phyloP scores from a whole-genome alignment of 805 yeast genomes.

The Kregervanrija fluxuum region DNA sequence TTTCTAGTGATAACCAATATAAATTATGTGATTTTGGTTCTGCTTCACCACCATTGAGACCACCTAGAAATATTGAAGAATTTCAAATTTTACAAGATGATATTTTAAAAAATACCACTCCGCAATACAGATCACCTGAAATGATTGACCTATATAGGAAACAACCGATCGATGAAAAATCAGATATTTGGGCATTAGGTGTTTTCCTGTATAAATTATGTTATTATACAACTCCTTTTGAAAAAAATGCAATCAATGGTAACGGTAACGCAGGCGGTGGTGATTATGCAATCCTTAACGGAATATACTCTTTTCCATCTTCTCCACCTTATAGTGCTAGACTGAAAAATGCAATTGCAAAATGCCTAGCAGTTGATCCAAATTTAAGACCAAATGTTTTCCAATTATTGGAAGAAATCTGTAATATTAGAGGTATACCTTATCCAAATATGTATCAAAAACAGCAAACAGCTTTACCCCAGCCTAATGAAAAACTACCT shows the following conservation, averaged over 20 bases:
- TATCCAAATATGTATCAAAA: constrained; percentile 17
- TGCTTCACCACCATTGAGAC: constrained; percentile 58
- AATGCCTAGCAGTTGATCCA: constrained; percentile 59
- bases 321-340: constrained; percentile 54
- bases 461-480: background rate
- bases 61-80: constrained; percentile 70
- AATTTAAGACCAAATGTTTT: constrained; percentile 65
- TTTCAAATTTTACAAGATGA: constrained; percentile 76
- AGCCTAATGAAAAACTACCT: background rate
- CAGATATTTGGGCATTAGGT: constrained; percentile 97
- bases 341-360: constrained; percentile 55
- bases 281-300: constrained; percentile 56
- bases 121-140: constrained; percentile 93
- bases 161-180: constrained; percentile 80
- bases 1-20: constrained; percentile 60
- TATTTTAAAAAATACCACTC: constrained; percentile 85
- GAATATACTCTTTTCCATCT: constrained; percentile 45
- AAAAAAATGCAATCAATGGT: constrained; percentile 34
- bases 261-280: constrained; percentile 34
- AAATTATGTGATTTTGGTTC: constrained; percentile 95
- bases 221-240: constrained; percentile 92
- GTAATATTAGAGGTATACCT: constrained; percentile 48
- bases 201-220: constrained; percentile 84
- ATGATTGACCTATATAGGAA: constrained; percentile 87
- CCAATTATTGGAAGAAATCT: constrained; percentile 63